Percentiles rank a stretch among this genome's conserved stretches.
Evolutionary conservation across 2,329 filamentous ascomycete genomes (phyloP).

Genomic region (Trichoderma hamatum): DNA sequence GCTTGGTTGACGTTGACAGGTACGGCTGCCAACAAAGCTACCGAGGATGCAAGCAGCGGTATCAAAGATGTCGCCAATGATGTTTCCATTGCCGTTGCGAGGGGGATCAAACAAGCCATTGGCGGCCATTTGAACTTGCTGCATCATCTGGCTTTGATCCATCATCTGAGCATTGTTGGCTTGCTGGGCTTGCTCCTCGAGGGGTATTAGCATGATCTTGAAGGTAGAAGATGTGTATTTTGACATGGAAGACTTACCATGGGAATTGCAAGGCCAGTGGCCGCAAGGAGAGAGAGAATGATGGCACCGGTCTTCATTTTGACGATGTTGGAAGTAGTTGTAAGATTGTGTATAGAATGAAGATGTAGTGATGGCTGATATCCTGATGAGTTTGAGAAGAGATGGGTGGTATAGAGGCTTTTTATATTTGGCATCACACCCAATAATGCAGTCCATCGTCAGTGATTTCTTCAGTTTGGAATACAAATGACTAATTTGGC

Average conservation of each 20-base stretch:
- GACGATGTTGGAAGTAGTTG: neutral
- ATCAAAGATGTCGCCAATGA: slow-evolving; percentile 12
- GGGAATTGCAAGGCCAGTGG: neutral
- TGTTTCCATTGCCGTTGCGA: slow-evolving; percentile 8
- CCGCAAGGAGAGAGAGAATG: slow-evolving; percentile 8
- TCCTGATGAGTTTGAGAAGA: neutral
- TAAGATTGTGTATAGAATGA: neutral
- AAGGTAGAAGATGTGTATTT: neutral
- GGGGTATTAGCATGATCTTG: neutral
- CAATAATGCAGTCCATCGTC: neutral
- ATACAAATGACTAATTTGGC: neutral
- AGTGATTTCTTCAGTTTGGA: neutral
- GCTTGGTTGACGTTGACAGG: neutral
- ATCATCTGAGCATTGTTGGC: neutral
- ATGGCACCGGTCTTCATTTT: slow-evolving; percentile 17
- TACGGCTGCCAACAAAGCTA: neutral
- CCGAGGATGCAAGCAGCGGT: slow-evolving; percentile 15
- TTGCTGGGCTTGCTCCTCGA: slow-evolving; percentile 18
- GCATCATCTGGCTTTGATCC: slow-evolving; percentile 4
- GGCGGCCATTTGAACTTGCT: neutral
- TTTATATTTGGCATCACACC: neutral
- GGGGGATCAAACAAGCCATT: slow-evolving; percentile 6
- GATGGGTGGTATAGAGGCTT: neutral
- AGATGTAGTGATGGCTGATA: neutral
- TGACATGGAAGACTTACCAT: neutral